Evolutionary conservation across 805 yeast species (phyloP), one percentile per base, ranked within the genome.

Genomic region (Hanseniaspora clermontiae): DNA sequence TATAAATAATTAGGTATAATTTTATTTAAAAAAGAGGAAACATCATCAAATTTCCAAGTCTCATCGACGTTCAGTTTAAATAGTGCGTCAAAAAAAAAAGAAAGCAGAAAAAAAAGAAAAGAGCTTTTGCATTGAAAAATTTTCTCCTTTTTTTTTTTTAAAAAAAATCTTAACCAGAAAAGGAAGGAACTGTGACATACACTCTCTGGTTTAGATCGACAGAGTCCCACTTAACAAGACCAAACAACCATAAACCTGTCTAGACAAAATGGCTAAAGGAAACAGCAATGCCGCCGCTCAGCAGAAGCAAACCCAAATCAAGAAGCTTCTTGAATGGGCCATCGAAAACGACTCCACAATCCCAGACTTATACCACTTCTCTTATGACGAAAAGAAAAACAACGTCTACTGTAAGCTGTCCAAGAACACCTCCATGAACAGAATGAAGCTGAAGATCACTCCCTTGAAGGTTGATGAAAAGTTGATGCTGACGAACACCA

Each of bases 381-480:
- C 65, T 19, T 49, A 49, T 27, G 43, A 60, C 9, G 63, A 65
- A 6, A 58, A 57, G 7, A 55, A 57, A 11, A 61, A 62, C 12
- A 80, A 80, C 2, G 63, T 70, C 17, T 65, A 39, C 29, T 56
- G 55, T 56, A 36, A 51, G 39, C 31, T 51, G 15, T 27, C 43
- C 29, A 43, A 55, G 60, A 17, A 46, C 53, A 58, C 20, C 24
- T 32, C 32, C 6, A 50, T 20, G 14, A 55, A 38, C 63, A 66
- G n/a, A 60, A 77, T 24, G 66, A 77, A 20, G 63, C 62, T 34
- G 64, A 78, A 3, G 32, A 43, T 79, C 80, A 3, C 60, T 62
- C 50, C 53, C 59, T 0, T 54, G 36, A 46, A 55, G 32, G 39
- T 47, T n/a, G 43, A 45, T 20, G 48, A 55, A 17, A 17, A 42